Conservation (phyloP, 805 yeast genomes). For the Saccharomyces kudriavzevii region DNA sequence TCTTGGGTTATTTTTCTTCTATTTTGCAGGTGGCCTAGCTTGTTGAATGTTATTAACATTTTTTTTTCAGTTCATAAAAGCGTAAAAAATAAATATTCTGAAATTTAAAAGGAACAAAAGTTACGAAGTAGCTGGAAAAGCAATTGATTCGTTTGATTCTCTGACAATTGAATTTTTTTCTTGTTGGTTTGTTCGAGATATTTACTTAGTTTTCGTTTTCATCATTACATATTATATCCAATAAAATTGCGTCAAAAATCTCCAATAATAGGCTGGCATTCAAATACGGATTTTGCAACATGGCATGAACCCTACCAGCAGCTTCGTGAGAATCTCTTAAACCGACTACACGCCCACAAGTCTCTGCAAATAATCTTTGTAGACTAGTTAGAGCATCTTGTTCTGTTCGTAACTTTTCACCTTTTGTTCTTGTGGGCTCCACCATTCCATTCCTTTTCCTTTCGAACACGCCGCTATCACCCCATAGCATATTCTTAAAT, state of each 20-base stretch:
- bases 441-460: constrained; percentile 26
- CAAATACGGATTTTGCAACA: constrained; percentile 66
- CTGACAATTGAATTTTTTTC: background rate
- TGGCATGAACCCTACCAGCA: constrained; percentile 46
- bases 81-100: background rate
- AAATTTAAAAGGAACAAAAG: background rate
- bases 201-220: background rate
- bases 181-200: background rate
- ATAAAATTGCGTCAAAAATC: constrained; percentile 49
- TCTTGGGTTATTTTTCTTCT: background rate
- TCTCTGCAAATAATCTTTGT: constrained; percentile 50
- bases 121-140: background rate
- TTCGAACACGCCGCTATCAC: constrained; percentile 44
- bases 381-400: constrained; percentile 54
- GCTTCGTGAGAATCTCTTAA: constrained; percentile 55
- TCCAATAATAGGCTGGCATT: constrained; percentile 56
- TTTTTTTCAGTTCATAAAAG: background rate
- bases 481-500: constrained; percentile 38
- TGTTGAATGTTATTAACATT: background rate
- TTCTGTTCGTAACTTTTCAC: constrained; percentile 45
- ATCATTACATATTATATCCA: constrained; percentile 22
- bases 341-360: constrained; percentile 71
- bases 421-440: constrained; percentile 32
- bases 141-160: background rate
- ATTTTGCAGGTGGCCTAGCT: background rate